phyloP scores from a whole-genome alignment of 1,284 basidiomycete species.

The Naganishia albida region DNA sequence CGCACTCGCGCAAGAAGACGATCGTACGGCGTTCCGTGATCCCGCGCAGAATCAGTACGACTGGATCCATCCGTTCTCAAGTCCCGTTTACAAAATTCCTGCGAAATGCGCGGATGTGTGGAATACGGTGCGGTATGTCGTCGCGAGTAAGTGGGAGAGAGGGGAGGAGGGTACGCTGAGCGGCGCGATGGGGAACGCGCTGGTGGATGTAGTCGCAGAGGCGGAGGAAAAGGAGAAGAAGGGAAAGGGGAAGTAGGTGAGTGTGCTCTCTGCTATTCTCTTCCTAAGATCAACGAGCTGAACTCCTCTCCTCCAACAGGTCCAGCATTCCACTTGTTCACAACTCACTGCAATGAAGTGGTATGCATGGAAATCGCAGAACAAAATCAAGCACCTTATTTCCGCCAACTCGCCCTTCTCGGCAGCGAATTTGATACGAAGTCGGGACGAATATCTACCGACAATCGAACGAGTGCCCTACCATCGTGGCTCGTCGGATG shows the following conservation, averaged over 20 bases:
- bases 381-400: no score
- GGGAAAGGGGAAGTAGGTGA: not conserved
- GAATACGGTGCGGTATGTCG: constrained; percentile 5
- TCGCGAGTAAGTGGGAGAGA: constrained; percentile 11
- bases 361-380: no score
- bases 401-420: no score
- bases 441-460: no score
- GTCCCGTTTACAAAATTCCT: constrained; percentile 14
- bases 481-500: no score
- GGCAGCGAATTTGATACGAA: no score
- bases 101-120: constrained; percentile 11
- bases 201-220: constrained; percentile 2
- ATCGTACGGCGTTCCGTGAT: not conserved
- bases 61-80: constrained; percentile 10
- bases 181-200: constrained; percentile 4
- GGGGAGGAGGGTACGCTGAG: constrained; percentile 12
- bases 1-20: constrained; percentile 7
- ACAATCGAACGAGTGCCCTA: no score
- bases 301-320: no score
- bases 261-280: no score
- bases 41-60: constrained; percentile 6
- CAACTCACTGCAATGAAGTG: no score
- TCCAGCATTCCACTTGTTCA: no score
- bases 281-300: no score
- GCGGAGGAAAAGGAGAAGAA: constrained; percentile 9